Base-by-base conservation (phyloP, 1,139 yeast genomes). In the Suhomyces wounanorum region DNA sequence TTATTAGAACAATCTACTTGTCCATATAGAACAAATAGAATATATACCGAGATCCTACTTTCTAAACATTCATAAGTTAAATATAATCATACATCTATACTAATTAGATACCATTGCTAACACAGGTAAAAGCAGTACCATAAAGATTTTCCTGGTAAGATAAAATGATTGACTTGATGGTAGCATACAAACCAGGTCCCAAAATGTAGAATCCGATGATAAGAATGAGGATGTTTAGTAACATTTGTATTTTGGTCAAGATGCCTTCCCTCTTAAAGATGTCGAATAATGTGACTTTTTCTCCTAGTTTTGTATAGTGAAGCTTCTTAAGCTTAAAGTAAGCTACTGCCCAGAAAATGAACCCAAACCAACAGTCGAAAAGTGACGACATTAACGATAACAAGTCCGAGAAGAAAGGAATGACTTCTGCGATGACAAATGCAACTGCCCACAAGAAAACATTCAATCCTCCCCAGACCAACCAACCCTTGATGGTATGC, bases 361-460 rank as follows among this genome's bases (percentile, higher is more conserved):
- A 83, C 0, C 87, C 87, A 59, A 83, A 83, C 83, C 85, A 83
- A 61, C 85, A 80, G 62, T 82, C 87, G 59, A 83, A 83, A 47
- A 83, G 68, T 3, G 87, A 81, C n/a, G 82, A 77, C 86, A 83
- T 82, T 59, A 83, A 68, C 7, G 84, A 75, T 43, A 83, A 69
- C 56, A 83, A 66, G 59, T 82, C 86, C 30, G 82, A 74, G 64
- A 83, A 83, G 64, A 83, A 82, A 13, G 87, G 87, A 59, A 83
- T 82, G 31, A 81, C 85, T 60, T 83, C 85, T 1, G 86, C 85
- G 59, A 83, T 71, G 21, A 83, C 65, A 55, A 82, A 83, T 0
- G 85, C 85, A 25, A 77, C 40, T n/a, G 73, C 62, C 87, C 87
- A 83, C 21, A 78, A 67, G 1, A 58, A 53, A 10, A 69, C 61